Conservation (phyloP, 2,329 filamentous ascomycete genomes). For the Calonectria montana region DNA sequence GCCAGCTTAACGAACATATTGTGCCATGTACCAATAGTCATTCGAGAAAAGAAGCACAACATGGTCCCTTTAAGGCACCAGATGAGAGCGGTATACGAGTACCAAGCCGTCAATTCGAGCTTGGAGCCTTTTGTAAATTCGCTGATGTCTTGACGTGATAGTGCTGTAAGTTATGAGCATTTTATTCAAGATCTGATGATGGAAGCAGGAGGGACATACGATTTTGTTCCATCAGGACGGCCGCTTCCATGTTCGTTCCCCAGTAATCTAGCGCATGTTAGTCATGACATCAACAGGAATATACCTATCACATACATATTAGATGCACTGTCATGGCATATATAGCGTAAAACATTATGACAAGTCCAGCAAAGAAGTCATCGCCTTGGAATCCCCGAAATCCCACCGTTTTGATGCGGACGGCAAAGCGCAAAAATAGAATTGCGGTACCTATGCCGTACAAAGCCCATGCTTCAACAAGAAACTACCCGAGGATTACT, state of each 20-base stretch:
- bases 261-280: slow-evolving; percentile 23
- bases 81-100: slow-evolving; percentile 50
- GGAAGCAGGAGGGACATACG: slow-evolving; percentile 6
- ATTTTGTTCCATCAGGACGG: neutral
- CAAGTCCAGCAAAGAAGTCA: slow-evolving; percentile 49
- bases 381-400: slow-evolving; percentile 50
- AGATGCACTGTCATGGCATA: slow-evolving; percentile 51
- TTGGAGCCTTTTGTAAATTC: slow-evolving; percentile 48
- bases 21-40: slow-evolving; percentile 43
- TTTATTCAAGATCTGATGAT: rapidly evolving
- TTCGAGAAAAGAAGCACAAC: slow-evolving; percentile 44
- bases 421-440: slow-evolving; percentile 46
- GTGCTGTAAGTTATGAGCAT: slow-evolving; percentile 15
- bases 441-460: slow-evolving; percentile 47
- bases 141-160: slow-evolving; percentile 43
- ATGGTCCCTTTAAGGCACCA: slow-evolving; percentile 48
- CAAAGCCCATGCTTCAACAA: slow-evolving; percentile 45
- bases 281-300: rapidly evolving
- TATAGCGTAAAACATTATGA: slow-evolving; percentile 47
- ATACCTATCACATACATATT: slow-evolving; percentile 38
- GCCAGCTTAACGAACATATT: slow-evolving; percentile 33
- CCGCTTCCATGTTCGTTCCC: slow-evolving; percentile 39
- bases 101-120: slow-evolving; percentile 53
- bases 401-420: slow-evolving; percentile 52
- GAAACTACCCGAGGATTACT: slow-evolving; percentile 32